phyloP scores from a whole-genome alignment of 768 basidiomycete species.

The Suillus discolor region DNA sequence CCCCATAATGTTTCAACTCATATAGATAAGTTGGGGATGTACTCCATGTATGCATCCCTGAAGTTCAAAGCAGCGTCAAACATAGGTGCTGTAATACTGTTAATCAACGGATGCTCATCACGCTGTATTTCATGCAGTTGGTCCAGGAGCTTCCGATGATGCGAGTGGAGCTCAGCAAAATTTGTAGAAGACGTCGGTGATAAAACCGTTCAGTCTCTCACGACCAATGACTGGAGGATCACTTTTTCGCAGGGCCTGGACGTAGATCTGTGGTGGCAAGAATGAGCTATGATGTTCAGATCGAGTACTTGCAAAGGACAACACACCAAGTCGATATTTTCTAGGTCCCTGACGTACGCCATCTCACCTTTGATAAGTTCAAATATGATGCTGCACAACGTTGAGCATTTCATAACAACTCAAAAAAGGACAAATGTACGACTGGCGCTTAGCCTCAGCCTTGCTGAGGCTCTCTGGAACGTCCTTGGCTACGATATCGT shows the following conservation, averaged over 20 bases:
- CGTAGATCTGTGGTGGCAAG: slow-evolving; percentile 64
- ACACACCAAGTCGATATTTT: slow-evolving; percentile 77
- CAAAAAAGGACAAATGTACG: slow-evolving; percentile 49
- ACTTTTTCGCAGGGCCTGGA: slow-evolving; percentile 69
- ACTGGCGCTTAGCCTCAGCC: slow-evolving; percentile 82
- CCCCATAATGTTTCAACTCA: too few species aligned
- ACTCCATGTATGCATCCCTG: slow-evolving; percentile 90
- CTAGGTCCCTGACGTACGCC: slow-evolving; percentile 91
- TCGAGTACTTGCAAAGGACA: neutral
- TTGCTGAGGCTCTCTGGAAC: slow-evolving; percentile 62
- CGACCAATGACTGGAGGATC: slow-evolving; percentile 70
- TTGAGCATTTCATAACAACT: slow-evolving; percentile 4
- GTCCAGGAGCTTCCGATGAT: slow-evolving; percentile 78
- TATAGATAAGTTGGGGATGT: too few species aligned
- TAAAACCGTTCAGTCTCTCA: slow-evolving; percentile 73
- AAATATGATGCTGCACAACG: slow-evolving; percentile 74
- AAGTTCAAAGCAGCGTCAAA: slow-evolving; percentile 92
- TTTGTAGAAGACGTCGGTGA: slow-evolving; percentile 91
- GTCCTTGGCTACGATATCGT: slow-evolving; percentile 79
- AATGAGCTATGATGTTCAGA: slow-evolving; percentile 2
- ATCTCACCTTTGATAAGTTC: slow-evolving; percentile 96
- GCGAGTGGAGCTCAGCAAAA: slow-evolving; percentile 69
- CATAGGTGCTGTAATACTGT: slow-evolving; percentile 79
- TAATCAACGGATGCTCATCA: slow-evolving; percentile 82
- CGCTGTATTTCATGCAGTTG: slow-evolving; percentile 85